Conservation (phyloP, 768 basidiomycete species). For the Tylopilus subfusipes region DNA sequence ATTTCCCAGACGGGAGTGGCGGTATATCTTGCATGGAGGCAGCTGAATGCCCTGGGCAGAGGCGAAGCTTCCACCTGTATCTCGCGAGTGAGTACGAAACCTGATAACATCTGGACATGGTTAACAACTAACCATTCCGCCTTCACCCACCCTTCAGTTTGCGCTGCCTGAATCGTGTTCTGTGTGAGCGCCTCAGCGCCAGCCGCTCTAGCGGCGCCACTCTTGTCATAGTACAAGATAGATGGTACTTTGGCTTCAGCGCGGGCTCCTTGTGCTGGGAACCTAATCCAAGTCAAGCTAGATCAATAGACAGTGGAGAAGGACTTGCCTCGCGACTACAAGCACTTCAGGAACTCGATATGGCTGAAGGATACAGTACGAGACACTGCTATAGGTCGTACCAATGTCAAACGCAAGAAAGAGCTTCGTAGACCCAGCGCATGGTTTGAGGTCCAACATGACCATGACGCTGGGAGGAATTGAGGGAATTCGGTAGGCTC, state of each 20-base stretch:
- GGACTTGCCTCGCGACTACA: conserved; percentile 6
- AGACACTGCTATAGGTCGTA: not conserved
- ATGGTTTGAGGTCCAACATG: not conserved
- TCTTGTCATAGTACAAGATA: conserved; percentile 40
- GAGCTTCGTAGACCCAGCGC: not conserved
- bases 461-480: not conserved
- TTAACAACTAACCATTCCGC: conserved; percentile 17
- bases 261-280: conserved; percentile 36
- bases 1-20: conserved; percentile 18
- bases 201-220: conserved; percentile 34
- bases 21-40: conserved; percentile 26
- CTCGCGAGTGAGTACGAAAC: not conserved
- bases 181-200: conserved; percentile 39
- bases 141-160: conserved; percentile 24
- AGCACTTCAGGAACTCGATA: conserved; percentile 7
- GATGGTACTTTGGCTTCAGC: conserved; percentile 45
- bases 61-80: conserved; percentile 26
- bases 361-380: not conserved
- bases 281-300: conserved; percentile 27
- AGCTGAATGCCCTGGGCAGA: conserved; percentile 13
- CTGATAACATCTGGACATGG: no score
- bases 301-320: not conserved
- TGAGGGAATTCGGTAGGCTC: no score
- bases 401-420: not conserved
- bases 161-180: conserved; percentile 30